Evolutionary conservation across 192 early-diverging fungal genomes (phyloP).

Genomic region (Coemansia sp.): DNA sequence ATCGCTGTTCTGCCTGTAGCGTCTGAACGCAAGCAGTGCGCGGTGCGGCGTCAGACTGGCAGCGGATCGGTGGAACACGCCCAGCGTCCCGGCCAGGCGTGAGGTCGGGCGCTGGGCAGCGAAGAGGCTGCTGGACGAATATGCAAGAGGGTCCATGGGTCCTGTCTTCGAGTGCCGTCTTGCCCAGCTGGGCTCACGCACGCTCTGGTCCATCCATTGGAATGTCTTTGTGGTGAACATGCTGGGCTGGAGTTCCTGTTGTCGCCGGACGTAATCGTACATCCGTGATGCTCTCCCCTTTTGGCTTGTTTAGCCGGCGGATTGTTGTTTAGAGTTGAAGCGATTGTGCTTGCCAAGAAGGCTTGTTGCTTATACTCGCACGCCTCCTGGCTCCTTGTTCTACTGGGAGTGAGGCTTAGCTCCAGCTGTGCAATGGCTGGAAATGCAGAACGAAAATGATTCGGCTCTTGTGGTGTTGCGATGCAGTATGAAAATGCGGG

Average conservation of each 20-base stretch:
- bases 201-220: conserved; percentile 48
- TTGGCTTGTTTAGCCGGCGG: not conserved
- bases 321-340: not conserved
- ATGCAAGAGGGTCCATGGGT: conserved; percentile 34
- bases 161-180: conserved; percentile 22
- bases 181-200: conserved; percentile 41
- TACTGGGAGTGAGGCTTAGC: not conserved
- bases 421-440: not conserved
- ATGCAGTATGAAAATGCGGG: not conserved
- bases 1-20: conserved; percentile 47
- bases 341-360: not conserved
- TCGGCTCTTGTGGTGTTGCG: not conserved
- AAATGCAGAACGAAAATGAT: not conserved
- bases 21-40: conserved; percentile 32
- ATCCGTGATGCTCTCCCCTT: conserved; percentile 10
- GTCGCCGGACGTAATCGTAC: conserved; percentile 56
- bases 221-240: conserved; percentile 47
- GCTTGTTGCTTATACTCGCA: not conserved
- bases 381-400: not conserved
- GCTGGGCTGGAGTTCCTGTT: conserved; percentile 50
- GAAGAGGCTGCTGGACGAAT: conserved; percentile 50
- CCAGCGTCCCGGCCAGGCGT: conserved; percentile 15
- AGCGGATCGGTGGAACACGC: conserved; percentile 39
- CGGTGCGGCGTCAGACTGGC: conserved; percentile 33
- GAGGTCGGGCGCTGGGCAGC: conserved; percentile 10